Conservation (phyloP, 1,139 yeast genomes). For the Zygosaccharomyces sapae region DNA sequence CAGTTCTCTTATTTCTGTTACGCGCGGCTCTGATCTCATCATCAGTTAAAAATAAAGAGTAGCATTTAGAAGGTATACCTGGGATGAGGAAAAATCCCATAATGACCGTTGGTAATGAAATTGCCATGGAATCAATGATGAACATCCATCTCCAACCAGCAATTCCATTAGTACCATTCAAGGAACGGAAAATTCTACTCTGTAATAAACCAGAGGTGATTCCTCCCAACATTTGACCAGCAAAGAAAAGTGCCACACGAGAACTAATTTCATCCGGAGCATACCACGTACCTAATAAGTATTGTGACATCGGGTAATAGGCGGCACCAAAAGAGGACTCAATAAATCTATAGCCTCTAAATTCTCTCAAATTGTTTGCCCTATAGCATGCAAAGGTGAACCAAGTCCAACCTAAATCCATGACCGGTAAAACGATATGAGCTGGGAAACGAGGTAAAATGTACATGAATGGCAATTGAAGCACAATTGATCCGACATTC, state of each 20-base stretch:
- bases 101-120: slow-evolving; percentile 53
- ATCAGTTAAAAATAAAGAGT: slow-evolving; percentile 49
- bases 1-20: slow-evolving; percentile 45
- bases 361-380: slow-evolving; percentile 45
- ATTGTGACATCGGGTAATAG: slow-evolving; percentile 60
- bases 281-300: slow-evolving; percentile 66
- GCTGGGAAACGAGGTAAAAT: slow-evolving; percentile 48
- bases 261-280: slow-evolving; percentile 53
- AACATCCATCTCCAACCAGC: slow-evolving; percentile 80
- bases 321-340: slow-evolving; percentile 64
- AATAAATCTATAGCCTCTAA: slow-evolving; percentile 56
- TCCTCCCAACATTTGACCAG: slow-evolving; percentile 54
- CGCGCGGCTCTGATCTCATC: slow-evolving; percentile 64
- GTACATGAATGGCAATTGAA: slow-evolving; percentile 49
- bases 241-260: slow-evolving; percentile 37
- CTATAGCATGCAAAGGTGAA: slow-evolving; percentile 55
- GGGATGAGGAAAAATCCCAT: slow-evolving; percentile 61
- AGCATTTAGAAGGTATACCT: slow-evolving; percentile 58
- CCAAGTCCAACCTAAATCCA: slow-evolving; percentile 64
- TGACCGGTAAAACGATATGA: slow-evolving; percentile 49
- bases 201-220: slow-evolving; percentile 57
- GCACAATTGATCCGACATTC: slow-evolving; percentile 55
- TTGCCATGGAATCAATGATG: slow-evolving; percentile 59
- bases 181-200: slow-evolving; percentile 47
- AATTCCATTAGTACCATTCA: slow-evolving; percentile 52